A percentile compares a stretch with the other conserved stretches of the same genome.
Conservation (phyloP, 768 basidiomycete genomes). For the Rhizopogon vinicolor region DNA sequence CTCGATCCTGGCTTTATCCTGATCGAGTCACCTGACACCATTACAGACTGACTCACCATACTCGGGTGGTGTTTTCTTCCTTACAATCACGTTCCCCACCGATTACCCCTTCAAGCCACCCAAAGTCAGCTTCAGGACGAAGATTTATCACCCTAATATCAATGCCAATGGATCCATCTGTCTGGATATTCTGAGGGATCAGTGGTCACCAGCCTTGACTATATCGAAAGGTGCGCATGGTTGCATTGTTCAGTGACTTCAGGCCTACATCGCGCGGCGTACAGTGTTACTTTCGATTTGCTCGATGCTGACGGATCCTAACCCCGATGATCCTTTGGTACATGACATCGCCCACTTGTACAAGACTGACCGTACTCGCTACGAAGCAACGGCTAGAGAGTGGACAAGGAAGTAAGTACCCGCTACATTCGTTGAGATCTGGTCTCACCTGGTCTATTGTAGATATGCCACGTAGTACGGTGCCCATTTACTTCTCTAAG, state of each 20-base stretch:
- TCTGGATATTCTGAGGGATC: conserved; percentile 96
- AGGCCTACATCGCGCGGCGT: neutral
- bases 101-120: conserved; percentile 99
- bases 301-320: conserved; percentile 99
- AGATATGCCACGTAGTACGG: conserved; percentile 53
- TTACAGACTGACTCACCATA: conserved; percentile 93
- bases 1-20: conserved; percentile 1
- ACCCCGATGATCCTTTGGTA: conserved; percentile 97
- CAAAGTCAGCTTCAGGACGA: conserved; percentile 99
- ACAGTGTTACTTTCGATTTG: conserved; percentile 95
- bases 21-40: conserved; percentile 19
- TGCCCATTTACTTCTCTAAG: conserved; percentile 16
- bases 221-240: conserved; percentile 88
- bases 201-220: conserved; percentile 98
- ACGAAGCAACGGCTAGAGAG: conserved; percentile 97
- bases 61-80: conserved; percentile 98
- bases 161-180: conserved; percentile 99
- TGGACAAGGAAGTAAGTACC: conserved; percentile 95
- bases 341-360: conserved; percentile 98
- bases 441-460: neutral
- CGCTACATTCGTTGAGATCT: neutral
- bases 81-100: conserved; percentile 88
- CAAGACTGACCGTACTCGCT: conserved; percentile 97
- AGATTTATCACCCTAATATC: conserved; percentile 99
- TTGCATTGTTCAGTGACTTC: neutral